Percentiles rank a stretch among this genome's conserved stretches.
These are phyloP conservation scores for Obba rivulosa DNA, from an alignment of 768 basidiomycete genomes.

Conservation along the genomic window DNA sequence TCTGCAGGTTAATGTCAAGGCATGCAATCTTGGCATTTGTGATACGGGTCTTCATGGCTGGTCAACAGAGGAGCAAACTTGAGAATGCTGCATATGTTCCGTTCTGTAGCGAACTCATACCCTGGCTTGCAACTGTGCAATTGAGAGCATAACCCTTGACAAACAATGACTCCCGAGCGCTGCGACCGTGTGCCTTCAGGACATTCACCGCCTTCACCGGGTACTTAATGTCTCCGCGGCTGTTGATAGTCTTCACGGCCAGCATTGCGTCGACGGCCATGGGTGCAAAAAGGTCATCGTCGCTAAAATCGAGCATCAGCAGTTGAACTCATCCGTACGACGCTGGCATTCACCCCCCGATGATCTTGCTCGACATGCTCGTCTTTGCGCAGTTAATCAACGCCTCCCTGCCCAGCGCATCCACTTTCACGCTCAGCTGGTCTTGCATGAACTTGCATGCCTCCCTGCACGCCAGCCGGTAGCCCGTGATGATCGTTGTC, in stretches of 20 bases:
- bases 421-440: constrained; percentile 92
- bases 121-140: constrained; percentile 98
- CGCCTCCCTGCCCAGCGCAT: constrained; percentile 85
- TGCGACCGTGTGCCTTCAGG: constrained; percentile 94
- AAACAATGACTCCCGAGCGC: constrained; percentile 90
- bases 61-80: not conserved
- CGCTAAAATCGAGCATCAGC: constrained; percentile 41
- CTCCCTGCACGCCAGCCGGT: constrained; percentile 93
- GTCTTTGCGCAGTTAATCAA: constrained; percentile 97
- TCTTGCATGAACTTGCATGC: constrained; percentile 98
- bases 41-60: constrained; percentile 97
- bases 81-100: not conserved
- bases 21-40: constrained; percentile 95
- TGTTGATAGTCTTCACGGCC: constrained; percentile 90
- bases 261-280: constrained; percentile 99
- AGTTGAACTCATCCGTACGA: no score
- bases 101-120: constrained; percentile 53
- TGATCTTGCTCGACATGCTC: constrained; percentile 98
- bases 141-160: constrained; percentile 97
- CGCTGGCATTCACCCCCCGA: constrained; percentile 70
- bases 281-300: constrained; percentile 96
- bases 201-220: constrained; percentile 99
- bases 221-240: constrained; percentile 94
- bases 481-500: constrained; percentile 98
- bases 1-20: constrained; percentile 95